Evolutionary conservation across 331 rosid species (phyloP).

Genomic region (Malus hybrid): DNA sequence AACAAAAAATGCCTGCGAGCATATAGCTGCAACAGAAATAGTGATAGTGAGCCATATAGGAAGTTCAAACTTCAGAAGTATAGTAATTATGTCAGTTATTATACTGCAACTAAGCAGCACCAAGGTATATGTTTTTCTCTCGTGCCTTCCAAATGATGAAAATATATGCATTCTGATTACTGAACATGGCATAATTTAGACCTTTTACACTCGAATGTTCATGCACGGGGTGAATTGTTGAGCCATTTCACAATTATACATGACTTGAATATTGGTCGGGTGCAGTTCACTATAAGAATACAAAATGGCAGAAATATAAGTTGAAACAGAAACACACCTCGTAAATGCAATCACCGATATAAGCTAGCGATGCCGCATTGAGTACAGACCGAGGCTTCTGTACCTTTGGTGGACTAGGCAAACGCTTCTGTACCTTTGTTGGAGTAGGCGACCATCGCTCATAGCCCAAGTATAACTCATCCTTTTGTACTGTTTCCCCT

Average conservation of each 20-base stretch:
- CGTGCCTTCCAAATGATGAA: not conserved
- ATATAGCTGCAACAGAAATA: conserved; percentile 64
- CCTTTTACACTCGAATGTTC: not conserved
- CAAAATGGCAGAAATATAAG: not conserved
- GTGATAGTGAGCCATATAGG: conserved; percentile 12
- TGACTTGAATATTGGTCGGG: not conserved
- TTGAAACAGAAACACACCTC: conserved; percentile 45
- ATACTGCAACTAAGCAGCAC: not conserved
- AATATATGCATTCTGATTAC: not conserved
- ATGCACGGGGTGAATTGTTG: not conserved
- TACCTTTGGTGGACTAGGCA: conserved; percentile 72
- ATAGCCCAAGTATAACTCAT: conserved; percentile 59
- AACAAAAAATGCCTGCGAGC: conserved; percentile 93
- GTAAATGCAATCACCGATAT: conserved; percentile 79
- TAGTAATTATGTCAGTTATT: not conserved
- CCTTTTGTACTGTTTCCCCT: conserved; percentile 20
- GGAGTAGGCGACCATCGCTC: conserved; percentile 91
- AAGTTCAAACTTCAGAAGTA: conserved; percentile 7
- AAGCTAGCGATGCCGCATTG: conserved; percentile 79
- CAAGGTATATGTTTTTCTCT: not conserved
- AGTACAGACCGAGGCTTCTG: conserved; percentile 71
- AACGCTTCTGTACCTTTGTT: conserved; percentile 65
- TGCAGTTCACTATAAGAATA: not conserved
- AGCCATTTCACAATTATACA: not conserved
- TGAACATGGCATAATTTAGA: not conserved